Evolutionary conservation across 176 grass and related monocot genomes (phyloP).

Genomic region (Stipa capillata): DNA sequence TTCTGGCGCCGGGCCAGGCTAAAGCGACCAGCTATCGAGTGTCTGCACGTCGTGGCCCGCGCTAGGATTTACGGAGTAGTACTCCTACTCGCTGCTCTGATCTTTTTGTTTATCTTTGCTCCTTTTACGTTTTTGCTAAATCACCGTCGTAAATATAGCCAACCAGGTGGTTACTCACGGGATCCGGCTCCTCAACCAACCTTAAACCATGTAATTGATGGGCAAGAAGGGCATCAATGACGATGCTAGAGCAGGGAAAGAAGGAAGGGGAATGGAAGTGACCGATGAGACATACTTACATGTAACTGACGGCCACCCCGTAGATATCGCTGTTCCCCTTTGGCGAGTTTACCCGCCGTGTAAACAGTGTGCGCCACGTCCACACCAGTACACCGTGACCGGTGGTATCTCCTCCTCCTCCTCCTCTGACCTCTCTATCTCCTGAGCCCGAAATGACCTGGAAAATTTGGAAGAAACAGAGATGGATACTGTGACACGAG

Average conservation of each 20-base stretch:
- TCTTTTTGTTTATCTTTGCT: background rate
- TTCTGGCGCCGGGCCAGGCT: slow-evolving; percentile 20
- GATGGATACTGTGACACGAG: background rate
- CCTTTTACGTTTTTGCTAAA: background rate
- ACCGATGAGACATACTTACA: background rate
- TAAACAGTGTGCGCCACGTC: background rate
- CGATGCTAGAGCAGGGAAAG: background rate
- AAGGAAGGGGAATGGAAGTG: background rate
- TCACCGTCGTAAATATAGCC: background rate
- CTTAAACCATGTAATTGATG: slow-evolving; percentile 1
- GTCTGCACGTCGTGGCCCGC: background rate
- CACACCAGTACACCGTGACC: no score
- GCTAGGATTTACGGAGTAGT: no score
- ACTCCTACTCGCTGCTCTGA: background rate
- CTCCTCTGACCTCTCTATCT: no score
- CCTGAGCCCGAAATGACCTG: background rate
- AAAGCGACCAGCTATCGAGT: background rate
- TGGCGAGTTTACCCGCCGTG: background rate
- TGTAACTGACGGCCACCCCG: background rate
- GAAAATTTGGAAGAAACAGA: background rate
- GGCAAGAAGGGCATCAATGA: background rate
- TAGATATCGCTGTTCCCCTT: no score
- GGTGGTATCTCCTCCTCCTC: background rate
- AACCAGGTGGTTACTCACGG: no score
- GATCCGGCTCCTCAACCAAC: background rate